Base-by-base conservation (phyloP, 495 filamentous ascomycete genomes). In the Neohortaea acidophila region DNA sequence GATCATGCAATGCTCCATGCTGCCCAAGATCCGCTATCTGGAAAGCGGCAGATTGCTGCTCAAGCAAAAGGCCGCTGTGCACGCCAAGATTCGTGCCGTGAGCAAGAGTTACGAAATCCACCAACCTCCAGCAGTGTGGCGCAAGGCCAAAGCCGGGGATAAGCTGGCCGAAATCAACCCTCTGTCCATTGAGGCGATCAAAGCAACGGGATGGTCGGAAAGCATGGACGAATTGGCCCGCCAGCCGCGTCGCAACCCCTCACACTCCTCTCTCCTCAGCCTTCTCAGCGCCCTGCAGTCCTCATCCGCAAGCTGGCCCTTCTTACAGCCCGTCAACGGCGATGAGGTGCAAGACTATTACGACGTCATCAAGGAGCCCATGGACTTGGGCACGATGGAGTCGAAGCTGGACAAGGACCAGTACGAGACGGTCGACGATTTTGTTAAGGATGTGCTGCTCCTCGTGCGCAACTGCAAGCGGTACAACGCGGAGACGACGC, bases 1-100 rank as follows among this genome's bases (percentile, higher is more conserved):
- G 0, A 93, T 97, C 47, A 97, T 97, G 89, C 89, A 97, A 60
- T 97, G 89, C 58, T 80, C 79, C 32, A 96, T 97, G 89, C 69
- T 97, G 20, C 89, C 89, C 2, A 78, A 75, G 43, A 86, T 94
- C 38, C 81, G 91, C 37, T 97, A 96, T 58, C 74, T 97, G 1
- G 89, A 97, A 59, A 68, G 73, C 53, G 77, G 80, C n/a, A 79
- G 85, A 39, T 93, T 96, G 89, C 70, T 97, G 2, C 67, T 92
- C 27, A 96, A 96, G 59, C 91, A 96, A 54, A 97, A 96, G 56
- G 89, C 93, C 54, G 75, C 76, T 23, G 85, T 96, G 8, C 73
- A 81, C 51, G 84, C 84, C 38, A 97, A 96, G 63, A 94, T 96
- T 41, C 77, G 86, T 17, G 81, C 84, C 7, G 85, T 86, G 51